phyloP scores from a whole-genome alignment of 1,284 basidiomycete species.

The Cutaneotrichosporon sp. region DNA sequence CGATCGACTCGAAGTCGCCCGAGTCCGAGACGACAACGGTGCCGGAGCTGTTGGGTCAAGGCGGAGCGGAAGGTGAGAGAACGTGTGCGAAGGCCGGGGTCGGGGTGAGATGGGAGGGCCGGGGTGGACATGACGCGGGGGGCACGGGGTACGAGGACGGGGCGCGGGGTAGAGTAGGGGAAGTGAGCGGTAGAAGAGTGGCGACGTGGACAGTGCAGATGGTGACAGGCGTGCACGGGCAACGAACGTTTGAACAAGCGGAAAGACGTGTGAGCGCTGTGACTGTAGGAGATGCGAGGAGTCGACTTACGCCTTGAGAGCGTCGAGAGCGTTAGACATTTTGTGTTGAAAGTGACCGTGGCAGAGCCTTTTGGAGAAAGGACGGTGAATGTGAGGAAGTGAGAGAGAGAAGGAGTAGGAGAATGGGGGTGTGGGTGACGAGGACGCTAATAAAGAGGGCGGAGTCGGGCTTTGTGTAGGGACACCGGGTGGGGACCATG shows the following conservation, averaged over 20 bases:
- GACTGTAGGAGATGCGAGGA: not conserved
- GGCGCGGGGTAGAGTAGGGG: not conserved
- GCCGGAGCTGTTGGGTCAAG: constrained; percentile 62
- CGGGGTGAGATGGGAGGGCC: not conserved
- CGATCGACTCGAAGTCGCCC: constrained; percentile 67
- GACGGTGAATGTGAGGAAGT: not conserved
- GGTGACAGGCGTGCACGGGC: not conserved
- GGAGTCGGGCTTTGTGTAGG: too few species aligned
- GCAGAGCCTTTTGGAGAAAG: not conserved
- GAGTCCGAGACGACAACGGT: constrained; percentile 95
- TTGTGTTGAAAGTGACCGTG: constrained; percentile 1
- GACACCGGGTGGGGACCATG: not conserved
- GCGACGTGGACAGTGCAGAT: not conserved
- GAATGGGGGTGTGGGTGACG: not conserved
- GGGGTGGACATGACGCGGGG: not conserved
- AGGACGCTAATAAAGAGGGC: not conserved
- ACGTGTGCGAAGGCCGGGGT: not conserved
- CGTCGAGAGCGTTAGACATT: constrained; percentile 29
- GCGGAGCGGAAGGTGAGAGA: constrained; percentile 80
- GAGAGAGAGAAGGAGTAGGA: too few species aligned
- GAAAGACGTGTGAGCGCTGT: not conserved
- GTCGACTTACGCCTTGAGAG: constrained; percentile 29
- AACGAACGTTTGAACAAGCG: not conserved
- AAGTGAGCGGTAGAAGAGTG: not conserved
- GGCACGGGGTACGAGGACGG: not conserved